These are phyloP conservation scores for Tetrahymena malaccensis DNA, from an alignment of 73 alveolate species.

Conservation along the genomic window DNA sequence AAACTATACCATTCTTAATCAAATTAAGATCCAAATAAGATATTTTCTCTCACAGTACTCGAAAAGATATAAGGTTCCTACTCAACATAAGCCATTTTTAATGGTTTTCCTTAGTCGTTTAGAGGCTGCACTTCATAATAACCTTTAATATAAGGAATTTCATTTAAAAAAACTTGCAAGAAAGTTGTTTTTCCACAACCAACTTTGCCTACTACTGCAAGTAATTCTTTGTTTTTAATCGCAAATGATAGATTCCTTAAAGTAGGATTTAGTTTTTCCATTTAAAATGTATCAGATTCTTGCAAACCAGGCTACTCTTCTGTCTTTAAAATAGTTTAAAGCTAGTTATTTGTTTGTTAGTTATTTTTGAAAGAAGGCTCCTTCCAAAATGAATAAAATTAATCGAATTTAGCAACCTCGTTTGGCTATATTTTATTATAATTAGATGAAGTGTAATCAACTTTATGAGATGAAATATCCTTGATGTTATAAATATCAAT, in stretches of 20 bases:
- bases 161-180: slow-evolving; percentile 52
- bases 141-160: slow-evolving; percentile 23
- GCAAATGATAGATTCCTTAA: slow-evolving; percentile 40
- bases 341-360: neutral
- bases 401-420: neutral
- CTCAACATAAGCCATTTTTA: slow-evolving; percentile 65
- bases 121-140: neutral
- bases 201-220: slow-evolving; percentile 77
- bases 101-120: slow-evolving; percentile 9
- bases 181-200: slow-evolving; percentile 89
- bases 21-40: slow-evolving; percentile 58
- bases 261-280: neutral
- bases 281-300: neutral
- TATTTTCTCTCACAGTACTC: slow-evolving; percentile 84
- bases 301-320: neutral
- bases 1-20: slow-evolving; percentile 57
- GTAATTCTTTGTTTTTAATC: slow-evolving; percentile 48
- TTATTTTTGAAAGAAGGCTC: neutral
- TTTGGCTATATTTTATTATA: neutral
- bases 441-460: neutral
- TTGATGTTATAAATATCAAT: neutral
- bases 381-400: neutral
- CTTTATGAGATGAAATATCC: neutral
- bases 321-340: neutral
- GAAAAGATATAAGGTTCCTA: slow-evolving; percentile 82